phyloP scores from a whole-genome alignment of 2,329 filamentous ascomycete species.

The Acrocalymma vagum region DNA sequence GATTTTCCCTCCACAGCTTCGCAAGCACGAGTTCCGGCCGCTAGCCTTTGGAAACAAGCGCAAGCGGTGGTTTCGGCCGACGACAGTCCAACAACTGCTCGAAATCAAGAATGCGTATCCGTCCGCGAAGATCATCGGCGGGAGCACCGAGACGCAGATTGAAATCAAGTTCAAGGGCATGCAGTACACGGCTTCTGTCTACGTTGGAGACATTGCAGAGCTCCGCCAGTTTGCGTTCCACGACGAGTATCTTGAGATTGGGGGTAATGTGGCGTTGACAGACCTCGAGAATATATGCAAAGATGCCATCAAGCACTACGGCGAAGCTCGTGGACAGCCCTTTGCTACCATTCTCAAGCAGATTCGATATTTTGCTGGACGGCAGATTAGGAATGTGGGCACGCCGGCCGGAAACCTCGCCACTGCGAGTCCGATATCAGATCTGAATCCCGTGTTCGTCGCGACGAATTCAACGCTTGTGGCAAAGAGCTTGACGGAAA shows the following conservation, averaged over 20 bases:
- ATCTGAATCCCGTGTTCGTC: slow-evolving; percentile 93
- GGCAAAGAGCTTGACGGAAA: slow-evolving; percentile 77
- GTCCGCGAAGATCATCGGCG: slow-evolving; percentile 91
- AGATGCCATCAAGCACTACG: slow-evolving; percentile 82
- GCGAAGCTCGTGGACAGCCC: slow-evolving; percentile 73
- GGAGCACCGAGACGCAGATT: slow-evolving; percentile 96
- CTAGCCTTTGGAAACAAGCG: slow-evolving; percentile 92
- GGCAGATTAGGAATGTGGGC: slow-evolving; percentile 97
- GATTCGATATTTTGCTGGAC: slow-evolving; percentile 90
- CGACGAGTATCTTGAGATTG: slow-evolving; percentile 86
- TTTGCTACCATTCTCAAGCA: slow-evolving; percentile 95
- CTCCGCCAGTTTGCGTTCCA: slow-evolving; percentile 82
- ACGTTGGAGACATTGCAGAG: slow-evolving; percentile 91
- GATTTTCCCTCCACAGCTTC: slow-evolving; percentile 88
- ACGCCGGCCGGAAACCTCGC: slow-evolving; percentile 94
- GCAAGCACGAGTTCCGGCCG: slow-evolving; percentile 82
- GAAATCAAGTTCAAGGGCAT: slow-evolving; percentile 98
- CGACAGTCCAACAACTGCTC: slow-evolving; percentile 84
- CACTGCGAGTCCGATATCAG: slow-evolving; percentile 94
- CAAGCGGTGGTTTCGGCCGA: slow-evolving; percentile 92
- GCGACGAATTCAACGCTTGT: slow-evolving; percentile 84
- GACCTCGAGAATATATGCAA: slow-evolving; percentile 88
- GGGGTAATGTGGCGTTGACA: slow-evolving; percentile 90
- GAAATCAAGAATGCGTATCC: slow-evolving; percentile 90
- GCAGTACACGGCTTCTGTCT: slow-evolving; percentile 89